Base-by-base conservation (phyloP, 306 rosid species). In the Quercus parvula region DNA sequence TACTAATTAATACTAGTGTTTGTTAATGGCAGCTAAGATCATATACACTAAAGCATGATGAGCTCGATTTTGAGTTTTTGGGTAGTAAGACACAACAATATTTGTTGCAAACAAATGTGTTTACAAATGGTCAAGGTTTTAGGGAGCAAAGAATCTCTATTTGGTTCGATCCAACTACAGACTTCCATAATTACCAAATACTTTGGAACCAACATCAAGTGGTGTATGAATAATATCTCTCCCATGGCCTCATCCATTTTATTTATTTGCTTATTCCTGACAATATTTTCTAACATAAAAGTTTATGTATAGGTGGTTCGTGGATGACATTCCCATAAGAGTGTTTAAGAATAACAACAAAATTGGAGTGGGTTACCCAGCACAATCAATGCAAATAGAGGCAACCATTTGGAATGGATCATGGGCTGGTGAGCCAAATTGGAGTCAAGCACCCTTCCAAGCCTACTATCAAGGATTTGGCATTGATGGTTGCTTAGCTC, bases 11-110 rank as follows among this genome's bases (percentile, higher is more conserved):
- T 41, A 8, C 46, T 41, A 41, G 46, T 41, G 46, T 41, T 41
- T 41, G 46, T 41, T 41, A 41, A 41, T 41, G 46, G 56, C 72
- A 85, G 88, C 52, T 85, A 52, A 18, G 9, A 17, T 75, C 88
- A 46, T 18, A 73, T 2, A 46, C 14, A 5, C 17, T 0, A 12
- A 52, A 5, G 6, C 77, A 77, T 6, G 78, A 86, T 46, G 83
- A 86, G 78, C 28, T 70, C 25, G 89, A 86, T 69, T 86, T 83
- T n/a, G 86, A 83, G 31, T 77, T 86, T 3, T 24, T 86, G 62
- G 86, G 84, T 0, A 66, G 35, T 13, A 24, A 11, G 7, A n/a
- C 59, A 38, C 46, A 8, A 5, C 82, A 51, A 6, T 51, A 76
- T 77, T 3, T 73, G 25, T 18, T 86, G 14, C 79, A 63, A 22